Evolutionary conservation across 805 yeast genomes (phyloP), one percentile per base, ranked within the genome.

Genomic region (Yarrowia yakushimensis): DNA sequence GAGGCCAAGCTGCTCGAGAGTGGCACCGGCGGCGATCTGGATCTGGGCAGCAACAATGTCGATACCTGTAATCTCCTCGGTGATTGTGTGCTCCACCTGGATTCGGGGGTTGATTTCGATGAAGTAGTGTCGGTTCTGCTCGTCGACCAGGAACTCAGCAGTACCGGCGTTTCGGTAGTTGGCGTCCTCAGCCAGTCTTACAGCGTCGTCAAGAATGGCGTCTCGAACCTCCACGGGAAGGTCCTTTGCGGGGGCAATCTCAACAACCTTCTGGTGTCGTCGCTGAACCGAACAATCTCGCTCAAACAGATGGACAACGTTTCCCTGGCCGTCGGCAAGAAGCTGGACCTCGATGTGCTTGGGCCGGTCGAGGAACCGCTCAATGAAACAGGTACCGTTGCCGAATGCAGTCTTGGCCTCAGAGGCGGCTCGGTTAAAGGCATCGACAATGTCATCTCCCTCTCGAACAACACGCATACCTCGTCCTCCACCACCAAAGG

Each of bases 251-350:
- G 99, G 98, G 4, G 99, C 99, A 70, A 93, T 91, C 77, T 93
- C 99, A 37, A 93, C 98, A 60, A 93, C 99, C 78, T 93, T 93
- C 79, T 93, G 99, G 77, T 93, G 99, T 80, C 99, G 89, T 81
- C 99, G 89, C 80, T 93, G 99, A 61, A 93, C 99, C n/a, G 97
- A 91, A 78, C 99, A 93, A 78, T 93, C 99, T 78, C 99, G 87
- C 81, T 93, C 99, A 69, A 91, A 94, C 70, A 93, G 78, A 74
- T 93, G 99, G 71, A 93, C 88, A 25, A 92, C 97, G 74, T 93
- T 94, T 64, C 99, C 99, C 72, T 88, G 86, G 72, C 82, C 82
- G 75, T 93, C 99, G 57, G 97, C 99, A 69, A 93, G 82, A 70
- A 93, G 81, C 79, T 93, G 99, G 50, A 93, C 98, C 78, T 93